Evolutionary conservation across 1,284 basidiomycete genomes (phyloP).

Genomic region (Ceratobasidium sp.): DNA sequence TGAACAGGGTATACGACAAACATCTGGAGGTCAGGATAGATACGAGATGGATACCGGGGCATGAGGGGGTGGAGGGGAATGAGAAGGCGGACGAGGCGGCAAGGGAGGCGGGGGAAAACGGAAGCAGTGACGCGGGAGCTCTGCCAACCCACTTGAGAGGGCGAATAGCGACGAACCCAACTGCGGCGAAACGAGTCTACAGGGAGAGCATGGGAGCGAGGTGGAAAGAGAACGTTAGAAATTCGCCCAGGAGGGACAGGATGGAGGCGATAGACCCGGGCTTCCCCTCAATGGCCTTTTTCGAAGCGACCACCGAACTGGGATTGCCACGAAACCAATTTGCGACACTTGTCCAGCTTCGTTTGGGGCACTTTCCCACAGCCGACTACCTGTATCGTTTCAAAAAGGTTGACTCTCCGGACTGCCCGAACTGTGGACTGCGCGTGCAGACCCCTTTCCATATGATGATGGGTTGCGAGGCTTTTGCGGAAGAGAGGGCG

Average conservation of each 20-base stretch:
- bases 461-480: constrained; percentile 16
- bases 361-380: constrained; percentile 1
- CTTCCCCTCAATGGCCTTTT: constrained; percentile 6
- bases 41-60: constrained; percentile 43
- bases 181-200: background rate
- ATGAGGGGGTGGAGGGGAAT: constrained; percentile 39
- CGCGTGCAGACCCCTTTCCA: background rate
- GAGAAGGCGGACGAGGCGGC: constrained; percentile 39
- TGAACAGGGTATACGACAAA: too few relatives aligned
- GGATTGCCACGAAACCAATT: background rate
- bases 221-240: background rate
- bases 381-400: constrained; percentile 1
- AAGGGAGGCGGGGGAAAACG: background rate
- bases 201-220: background rate
- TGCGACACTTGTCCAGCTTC: background rate
- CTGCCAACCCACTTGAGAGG: background rate
- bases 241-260: background rate
- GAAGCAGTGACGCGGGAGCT: background rate
- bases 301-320: background rate
- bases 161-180: background rate
- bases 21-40: background rate
- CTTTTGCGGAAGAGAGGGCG: background rate
- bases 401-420: background rate
- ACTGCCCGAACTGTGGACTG: background rate
- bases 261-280: background rate